Percentiles rank a stretch among this genome's conserved stretches.
Evolutionary conservation across 371 early-diverging fungal genomes (phyloP).

Genomic region (Mortierella polycephala): DNA sequence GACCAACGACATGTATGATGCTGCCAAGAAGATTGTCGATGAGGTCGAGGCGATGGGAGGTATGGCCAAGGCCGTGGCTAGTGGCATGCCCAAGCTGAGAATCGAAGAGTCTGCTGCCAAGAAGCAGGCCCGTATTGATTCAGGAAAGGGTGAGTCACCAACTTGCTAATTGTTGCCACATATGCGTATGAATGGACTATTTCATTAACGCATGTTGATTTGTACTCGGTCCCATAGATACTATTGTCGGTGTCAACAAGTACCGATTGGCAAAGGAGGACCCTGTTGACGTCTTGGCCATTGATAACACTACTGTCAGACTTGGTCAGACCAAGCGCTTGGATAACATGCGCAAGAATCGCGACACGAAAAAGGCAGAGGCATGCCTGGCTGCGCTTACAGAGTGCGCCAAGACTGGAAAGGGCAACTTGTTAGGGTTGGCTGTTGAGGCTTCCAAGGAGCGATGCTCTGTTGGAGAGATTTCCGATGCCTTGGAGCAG

Average conservation of each 20-base stretch:
- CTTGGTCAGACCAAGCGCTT: constrained; percentile 73
- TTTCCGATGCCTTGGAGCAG: constrained; percentile 81
- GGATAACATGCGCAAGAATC: constrained; percentile 58
- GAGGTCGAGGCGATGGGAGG: constrained; percentile 88
- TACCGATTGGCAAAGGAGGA: constrained; percentile 76
- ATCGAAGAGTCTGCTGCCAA: constrained; percentile 89
- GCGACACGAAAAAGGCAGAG: constrained; percentile 66
- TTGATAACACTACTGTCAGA: constrained; percentile 82
- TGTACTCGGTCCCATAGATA: constrained; percentile 57
- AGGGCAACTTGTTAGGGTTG: constrained; percentile 76
- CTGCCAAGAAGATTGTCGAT: constrained; percentile 72
- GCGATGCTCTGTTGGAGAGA: constrained; percentile 87
- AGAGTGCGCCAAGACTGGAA: constrained; percentile 66
- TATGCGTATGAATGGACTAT: neutral
- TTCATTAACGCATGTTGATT: neutral
- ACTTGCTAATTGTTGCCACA: neutral
- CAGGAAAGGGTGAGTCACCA: constrained; percentile 65
- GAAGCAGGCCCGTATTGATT: constrained; percentile 87
- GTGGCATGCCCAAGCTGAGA: constrained; percentile 87
- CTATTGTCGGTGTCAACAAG: constrained; percentile 91
- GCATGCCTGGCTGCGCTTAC: constrained; percentile 70
- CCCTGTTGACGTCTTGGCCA: constrained; percentile 77
- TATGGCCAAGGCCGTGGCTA: constrained; percentile 90
- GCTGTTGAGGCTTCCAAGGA: constrained; percentile 73
- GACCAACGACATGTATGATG: constrained; percentile 79